Evolutionary conservation across 2,329 filamentous ascomycete species (phyloP).

Genomic region (Aureobasidium mangrovei): DNA sequence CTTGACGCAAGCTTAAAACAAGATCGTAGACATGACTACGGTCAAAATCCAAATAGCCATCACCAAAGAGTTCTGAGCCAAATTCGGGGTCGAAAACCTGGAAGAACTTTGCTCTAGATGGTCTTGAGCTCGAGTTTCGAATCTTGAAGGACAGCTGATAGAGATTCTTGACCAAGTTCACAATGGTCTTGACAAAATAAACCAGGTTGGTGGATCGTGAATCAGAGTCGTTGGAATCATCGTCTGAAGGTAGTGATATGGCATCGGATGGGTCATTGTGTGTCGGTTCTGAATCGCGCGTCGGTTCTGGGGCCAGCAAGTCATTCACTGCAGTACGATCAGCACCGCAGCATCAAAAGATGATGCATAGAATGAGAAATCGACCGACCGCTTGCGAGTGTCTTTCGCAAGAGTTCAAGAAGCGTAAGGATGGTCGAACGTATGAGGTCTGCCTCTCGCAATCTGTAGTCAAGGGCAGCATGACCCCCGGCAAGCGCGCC

Average conservation of each 20-base stretch:
- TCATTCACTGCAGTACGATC: not conserved
- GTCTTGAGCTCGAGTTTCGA: not conserved
- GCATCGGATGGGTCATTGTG: not conserved
- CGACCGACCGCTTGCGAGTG: not conserved
- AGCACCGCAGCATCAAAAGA: not conserved
- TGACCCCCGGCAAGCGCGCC: constrained; percentile 2
- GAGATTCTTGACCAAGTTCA: not conserved
- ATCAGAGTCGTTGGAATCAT: not conserved
- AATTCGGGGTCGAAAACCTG: not conserved
- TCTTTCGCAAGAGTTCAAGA: not conserved
- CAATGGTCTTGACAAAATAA: not conserved
- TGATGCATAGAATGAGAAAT: not conserved
- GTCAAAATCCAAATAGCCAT: not conserved
- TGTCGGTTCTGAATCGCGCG: not conserved
- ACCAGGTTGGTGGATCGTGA: not conserved
- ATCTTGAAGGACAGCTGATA: not conserved
- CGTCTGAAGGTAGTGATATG: not conserved
- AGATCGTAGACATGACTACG: not conserved
- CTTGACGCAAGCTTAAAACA: not conserved
- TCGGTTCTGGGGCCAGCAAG: not conserved
- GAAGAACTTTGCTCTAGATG: not conserved
- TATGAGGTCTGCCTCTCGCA: not conserved
- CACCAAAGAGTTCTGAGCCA: not conserved
- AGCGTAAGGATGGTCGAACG: not conserved
- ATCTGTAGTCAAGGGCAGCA: not conserved